These are phyloP conservation scores for Dactylellina haptotyla DNA, from an alignment of 2,329 filamentous ascomycete genomes.

Conservation along the genomic window DNA sequence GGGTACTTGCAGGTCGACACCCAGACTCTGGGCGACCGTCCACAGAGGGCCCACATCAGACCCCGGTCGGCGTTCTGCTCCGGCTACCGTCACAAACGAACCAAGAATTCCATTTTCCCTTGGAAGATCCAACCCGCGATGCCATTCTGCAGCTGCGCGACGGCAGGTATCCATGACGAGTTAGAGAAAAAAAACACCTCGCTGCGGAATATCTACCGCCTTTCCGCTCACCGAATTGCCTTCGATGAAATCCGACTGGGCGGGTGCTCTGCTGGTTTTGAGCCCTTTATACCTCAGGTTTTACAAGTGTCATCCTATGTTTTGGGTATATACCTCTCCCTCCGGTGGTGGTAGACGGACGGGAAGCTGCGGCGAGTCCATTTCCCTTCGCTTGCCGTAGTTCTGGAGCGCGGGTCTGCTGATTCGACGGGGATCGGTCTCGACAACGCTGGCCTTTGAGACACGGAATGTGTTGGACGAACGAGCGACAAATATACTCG, in stretches of 20 bases:
- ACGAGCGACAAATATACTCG: slow-evolving; percentile 1
- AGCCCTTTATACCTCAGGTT: neutral
- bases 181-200: slow-evolving; percentile 2
- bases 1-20: slow-evolving; percentile 11
- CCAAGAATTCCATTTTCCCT: neutral
- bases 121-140: neutral
- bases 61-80: neutral
- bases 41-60: slow-evolving; percentile 28
- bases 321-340: slow-evolving; percentile 7
- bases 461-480: slow-evolving; percentile 16
- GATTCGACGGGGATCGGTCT: neutral
- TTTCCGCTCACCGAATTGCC: slow-evolving; percentile 27
- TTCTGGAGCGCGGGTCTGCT: neutral
- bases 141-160: slow-evolving; percentile 27
- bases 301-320: slow-evolving; percentile 26
- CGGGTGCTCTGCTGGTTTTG: neutral
- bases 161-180: slow-evolving; percentile 1
- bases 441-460: neutral
- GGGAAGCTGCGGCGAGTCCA: neutral
- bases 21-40: neutral
- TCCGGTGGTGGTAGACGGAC: neutral
- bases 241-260: slow-evolving; percentile 11
- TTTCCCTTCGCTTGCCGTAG: neutral
- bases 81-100: slow-evolving; percentile 6
- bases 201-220: slow-evolving; percentile 47